Percentiles rank a stretch among this genome's conserved stretches.
These are phyloP conservation scores for Chenopodium quinoa DNA, from an alignment of 148 eudicot species.

Conservation along the genomic window DNA sequence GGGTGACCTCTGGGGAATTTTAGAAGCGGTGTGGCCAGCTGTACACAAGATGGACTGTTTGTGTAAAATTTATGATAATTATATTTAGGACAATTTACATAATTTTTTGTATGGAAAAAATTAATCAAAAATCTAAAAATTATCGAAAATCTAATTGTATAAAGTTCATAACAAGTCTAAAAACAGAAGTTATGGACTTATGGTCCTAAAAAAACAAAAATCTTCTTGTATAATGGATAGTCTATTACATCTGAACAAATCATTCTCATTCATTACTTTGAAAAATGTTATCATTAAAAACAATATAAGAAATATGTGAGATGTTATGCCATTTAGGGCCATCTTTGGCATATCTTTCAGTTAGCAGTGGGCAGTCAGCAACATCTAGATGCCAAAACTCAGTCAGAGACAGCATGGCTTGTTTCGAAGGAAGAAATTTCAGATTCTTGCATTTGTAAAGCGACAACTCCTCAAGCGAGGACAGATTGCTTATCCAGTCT, in stretches of 20 bases:
- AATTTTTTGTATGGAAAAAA: too few relatives aligned
- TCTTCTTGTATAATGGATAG: too few relatives aligned
- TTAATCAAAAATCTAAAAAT: too few relatives aligned
- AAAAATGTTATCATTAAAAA: background rate
- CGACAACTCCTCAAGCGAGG: background rate
- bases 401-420: background rate
- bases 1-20: too few relatives aligned
- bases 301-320: background rate
- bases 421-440: slow-evolving; percentile 15
- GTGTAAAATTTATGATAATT: too few relatives aligned
- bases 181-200: too few relatives aligned
- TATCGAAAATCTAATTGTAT: too few relatives aligned
- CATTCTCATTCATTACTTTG: background rate
- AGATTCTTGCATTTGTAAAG: background rate
- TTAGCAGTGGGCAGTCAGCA: slow-evolving; percentile 6
- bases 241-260: background rate
- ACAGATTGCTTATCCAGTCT: slow-evolving; percentile 11
- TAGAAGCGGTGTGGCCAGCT: too few relatives aligned
- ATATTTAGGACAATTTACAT: too few relatives aligned
- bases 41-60: too few relatives aligned
- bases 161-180: too few relatives aligned
- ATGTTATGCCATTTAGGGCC: slow-evolving; percentile 6
- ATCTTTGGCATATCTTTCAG: background rate
- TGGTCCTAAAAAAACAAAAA: too few relatives aligned
- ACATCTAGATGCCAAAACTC: background rate